Conservation (phyloP, 2,329 filamentous ascomycete species). For the Fusarium lyarnte region DNA sequence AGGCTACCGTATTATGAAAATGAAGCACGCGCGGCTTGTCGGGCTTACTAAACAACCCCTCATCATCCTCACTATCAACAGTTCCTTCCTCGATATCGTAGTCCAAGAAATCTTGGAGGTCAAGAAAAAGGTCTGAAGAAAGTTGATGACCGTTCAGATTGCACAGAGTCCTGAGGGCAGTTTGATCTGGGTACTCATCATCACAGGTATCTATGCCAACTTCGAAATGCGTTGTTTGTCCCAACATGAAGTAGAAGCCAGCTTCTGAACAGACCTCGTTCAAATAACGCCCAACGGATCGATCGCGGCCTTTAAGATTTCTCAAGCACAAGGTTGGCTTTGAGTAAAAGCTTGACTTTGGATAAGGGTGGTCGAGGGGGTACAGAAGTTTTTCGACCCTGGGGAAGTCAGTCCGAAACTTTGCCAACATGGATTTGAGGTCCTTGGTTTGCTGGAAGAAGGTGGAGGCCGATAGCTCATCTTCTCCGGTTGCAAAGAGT, state of each 20-base stretch:
- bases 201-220: not conserved
- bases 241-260: slow-evolving; percentile 23
- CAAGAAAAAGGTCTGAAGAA: not conserved
- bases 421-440: not conserved
- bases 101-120: not conserved
- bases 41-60: slow-evolving; percentile 3
- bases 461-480: not conserved
- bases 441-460: not conserved
- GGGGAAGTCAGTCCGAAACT: not conserved
- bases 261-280: slow-evolving; percentile 2
- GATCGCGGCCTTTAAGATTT: slow-evolving; percentile 19
- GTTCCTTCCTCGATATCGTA: not conserved
- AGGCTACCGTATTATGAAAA: slow-evolving; percentile 11
- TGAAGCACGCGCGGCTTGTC: not conserved
- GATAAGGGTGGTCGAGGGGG: slow-evolving; percentile 20
- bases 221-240: slow-evolving; percentile 1
- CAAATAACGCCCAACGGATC: not conserved
- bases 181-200: not conserved
- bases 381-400: not conserved
- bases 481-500: not conserved
- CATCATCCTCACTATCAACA: slow-evolving; percentile 1
- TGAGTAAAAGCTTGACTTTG: not conserved
- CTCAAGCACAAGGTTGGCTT: not conserved
- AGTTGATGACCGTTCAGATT: not conserved
- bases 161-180: not conserved